Evolutionary conservation across 139 green algal genomes (phyloP), one percentile per base, ranked within the genome.

Genomic region (Parachlorella kessleri): DNA sequence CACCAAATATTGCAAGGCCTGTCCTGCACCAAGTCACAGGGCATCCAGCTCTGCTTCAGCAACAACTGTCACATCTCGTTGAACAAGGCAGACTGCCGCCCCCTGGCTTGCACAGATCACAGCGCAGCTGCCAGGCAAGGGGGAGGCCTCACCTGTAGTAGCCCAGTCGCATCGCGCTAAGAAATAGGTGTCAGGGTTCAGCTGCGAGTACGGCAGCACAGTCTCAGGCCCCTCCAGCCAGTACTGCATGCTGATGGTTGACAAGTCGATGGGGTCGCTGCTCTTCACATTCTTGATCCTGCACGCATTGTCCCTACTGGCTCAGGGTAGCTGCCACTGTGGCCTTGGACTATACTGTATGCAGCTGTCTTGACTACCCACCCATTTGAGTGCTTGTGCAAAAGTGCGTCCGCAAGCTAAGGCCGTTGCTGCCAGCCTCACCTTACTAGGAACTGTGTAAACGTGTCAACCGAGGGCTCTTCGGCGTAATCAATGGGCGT

Each of bases 381-480:
- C n/a, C n/a, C n/a, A n/a, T n/a, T n/a, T n/a, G n/a, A n/a, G n/a
- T n/a, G n/a, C n/a, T n/a, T n/a, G n/a, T n/a, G n/a, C n/a, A n/a
- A n/a, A n/a, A n/a, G n/a, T n/a, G n/a, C n/a, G n/a, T n/a, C n/a
- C n/a, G n/a, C n/a, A n/a, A n/a, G n/a, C n/a, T n/a, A n/a, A n/a
- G n/a, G n/a, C n/a, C n/a, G n/a, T n/a, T n/a, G n/a, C n/a, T n/a
- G n/a, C n/a, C n/a, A n/a, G n/a, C n/a, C 78, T 36, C 75, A 93
- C 83, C 77, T 88, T 54, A 94, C 66, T 42, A 93, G 88, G 39
- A 94, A 93, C 79, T 94, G 87, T 1, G 86, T 92, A 70, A 90
- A 88, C 1, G 72, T 88, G 39, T 63, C 76, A 21, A 81, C 84
- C 14, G 87, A 48, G 23, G 39, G 78, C 66, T 84, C 67, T 21